These are phyloP conservation scores for Hyaloscypha hepaticicola DNA, from an alignment of 495 filamentous ascomycete species.

Conservation along the genomic window DNA sequence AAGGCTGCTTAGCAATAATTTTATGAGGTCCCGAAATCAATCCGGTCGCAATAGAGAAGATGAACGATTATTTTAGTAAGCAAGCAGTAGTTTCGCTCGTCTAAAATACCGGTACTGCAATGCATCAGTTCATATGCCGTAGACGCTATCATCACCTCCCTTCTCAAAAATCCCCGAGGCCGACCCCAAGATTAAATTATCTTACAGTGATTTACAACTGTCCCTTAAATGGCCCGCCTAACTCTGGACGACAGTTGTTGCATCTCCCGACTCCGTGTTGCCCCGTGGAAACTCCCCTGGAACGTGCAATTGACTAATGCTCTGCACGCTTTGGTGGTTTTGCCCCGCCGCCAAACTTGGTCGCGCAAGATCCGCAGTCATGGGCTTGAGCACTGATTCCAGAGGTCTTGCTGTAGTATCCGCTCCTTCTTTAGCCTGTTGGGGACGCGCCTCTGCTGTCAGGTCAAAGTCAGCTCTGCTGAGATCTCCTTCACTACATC, in stretches of 20 bases:
- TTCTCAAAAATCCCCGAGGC: not conserved
- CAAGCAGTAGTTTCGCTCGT: not conserved
- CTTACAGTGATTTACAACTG: not conserved
- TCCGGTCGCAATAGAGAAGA: too few relatives aligned
- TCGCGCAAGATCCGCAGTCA: constrained; percentile 2
- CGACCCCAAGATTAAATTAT: not conserved
- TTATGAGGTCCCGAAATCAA: too few relatives aligned
- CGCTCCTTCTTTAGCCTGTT: not conserved
- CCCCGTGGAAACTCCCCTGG: constrained; percentile 57
- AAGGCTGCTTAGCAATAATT: too few relatives aligned
- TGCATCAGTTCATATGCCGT: not conserved
- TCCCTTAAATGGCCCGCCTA: not conserved
- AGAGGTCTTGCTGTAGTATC: not conserved
- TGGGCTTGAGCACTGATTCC: not conserved
- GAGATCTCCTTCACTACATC: constrained; percentile 21
- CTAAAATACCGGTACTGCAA: not conserved
- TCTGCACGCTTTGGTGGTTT: constrained; percentile 24
- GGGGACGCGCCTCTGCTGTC: not conserved
- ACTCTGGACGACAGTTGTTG: not conserved
- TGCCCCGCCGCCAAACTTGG: constrained; percentile 21
- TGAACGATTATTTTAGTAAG: too few relatives aligned
- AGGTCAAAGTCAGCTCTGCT: constrained; percentile 1
- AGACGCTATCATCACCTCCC: not conserved
- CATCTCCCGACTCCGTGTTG: not conserved
- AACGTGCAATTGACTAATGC: constrained; percentile 46